A percentile compares a stretch with the other conserved stretches of the same genome.
phyloP scores from a whole-genome alignment of 2,329 filamentous ascomycete species.

The Cladosporium sp. region DNA sequence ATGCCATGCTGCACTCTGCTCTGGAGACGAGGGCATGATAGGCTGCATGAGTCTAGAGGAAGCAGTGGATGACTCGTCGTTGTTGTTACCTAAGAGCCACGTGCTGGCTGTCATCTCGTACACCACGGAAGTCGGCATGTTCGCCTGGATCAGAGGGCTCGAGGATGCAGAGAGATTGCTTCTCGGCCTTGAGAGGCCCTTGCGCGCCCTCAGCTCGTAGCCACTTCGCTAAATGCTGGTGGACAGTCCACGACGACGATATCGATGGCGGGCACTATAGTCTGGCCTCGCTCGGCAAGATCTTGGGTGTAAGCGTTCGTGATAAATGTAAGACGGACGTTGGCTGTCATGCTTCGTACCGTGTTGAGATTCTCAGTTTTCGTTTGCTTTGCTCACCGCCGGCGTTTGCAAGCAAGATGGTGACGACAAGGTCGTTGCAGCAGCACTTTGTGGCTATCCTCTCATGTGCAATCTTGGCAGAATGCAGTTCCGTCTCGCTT shows the following conservation, averaged over 20 bases:
- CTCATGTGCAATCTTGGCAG: not conserved
- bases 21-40: not conserved
- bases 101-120: not conserved
- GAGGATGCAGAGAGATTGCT: not conserved
- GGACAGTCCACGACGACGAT: not conserved
- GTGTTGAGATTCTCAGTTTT: not conserved
- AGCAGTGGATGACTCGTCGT: not conserved
- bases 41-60: not conserved
- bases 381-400: not conserved
- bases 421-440: not conserved
- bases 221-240: not conserved
- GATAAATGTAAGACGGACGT: not conserved
- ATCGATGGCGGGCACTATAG: not conserved
- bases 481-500: not conserved
- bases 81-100: not conserved
- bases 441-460: not conserved
- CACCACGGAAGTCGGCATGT: not conserved
- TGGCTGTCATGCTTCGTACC: not conserved
- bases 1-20: not conserved
- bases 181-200: not conserved
- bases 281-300: not conserved
- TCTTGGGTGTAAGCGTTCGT: not conserved
- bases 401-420: not conserved
- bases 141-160: not conserved
- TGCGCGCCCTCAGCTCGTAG: not conserved